These are phyloP conservation scores for Suillus luteus DNA, from an alignment of 768 basidiomycete genomes.

Conservation along the genomic window DNA sequence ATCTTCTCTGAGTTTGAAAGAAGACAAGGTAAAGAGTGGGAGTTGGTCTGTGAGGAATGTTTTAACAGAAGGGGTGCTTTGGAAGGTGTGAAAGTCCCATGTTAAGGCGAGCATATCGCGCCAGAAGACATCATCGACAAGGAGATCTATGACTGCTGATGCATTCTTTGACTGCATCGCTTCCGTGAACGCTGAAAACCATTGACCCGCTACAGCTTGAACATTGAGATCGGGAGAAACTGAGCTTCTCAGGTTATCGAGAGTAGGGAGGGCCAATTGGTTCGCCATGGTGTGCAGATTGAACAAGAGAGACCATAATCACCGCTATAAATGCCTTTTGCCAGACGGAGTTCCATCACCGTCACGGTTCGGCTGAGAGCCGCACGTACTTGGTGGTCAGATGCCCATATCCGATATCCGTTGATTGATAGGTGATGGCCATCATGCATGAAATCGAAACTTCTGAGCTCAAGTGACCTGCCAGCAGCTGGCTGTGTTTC, in stretches of 20 bases:
- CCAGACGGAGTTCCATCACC: neutral
- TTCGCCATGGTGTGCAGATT: neutral
- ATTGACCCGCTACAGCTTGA: conserved; percentile 36
- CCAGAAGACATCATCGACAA: conserved; percentile 49
- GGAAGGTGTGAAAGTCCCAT: conserved; percentile 63
- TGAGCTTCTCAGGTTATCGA: conserved; percentile 23
- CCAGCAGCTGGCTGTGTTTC: neutral
- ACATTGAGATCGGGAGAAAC: conserved; percentile 39
- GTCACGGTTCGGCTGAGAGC: neutral
- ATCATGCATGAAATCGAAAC: neutral
- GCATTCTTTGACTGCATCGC: conserved; percentile 37
- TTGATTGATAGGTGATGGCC: neutral
- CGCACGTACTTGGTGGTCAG: neutral
- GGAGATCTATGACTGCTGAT: conserved; percentile 35
- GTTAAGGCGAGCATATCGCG: conserved; percentile 63
- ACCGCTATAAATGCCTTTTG: neutral
- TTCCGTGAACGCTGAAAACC: conserved; percentile 44
- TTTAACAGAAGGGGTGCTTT: conserved; percentile 41
- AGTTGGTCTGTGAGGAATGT: conserved; percentile 52
- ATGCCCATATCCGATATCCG: neutral
- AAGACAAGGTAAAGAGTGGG: conserved; percentile 19
- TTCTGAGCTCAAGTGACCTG: conserved; percentile 1
- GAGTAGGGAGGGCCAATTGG: conserved; percentile 24
- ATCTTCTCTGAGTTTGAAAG: conserved; percentile 28
- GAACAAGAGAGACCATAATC: neutral